Evolutionary conservation across 805 yeast species (phyloP).

Genomic region (Kockiozyma suomiensis): DNA sequence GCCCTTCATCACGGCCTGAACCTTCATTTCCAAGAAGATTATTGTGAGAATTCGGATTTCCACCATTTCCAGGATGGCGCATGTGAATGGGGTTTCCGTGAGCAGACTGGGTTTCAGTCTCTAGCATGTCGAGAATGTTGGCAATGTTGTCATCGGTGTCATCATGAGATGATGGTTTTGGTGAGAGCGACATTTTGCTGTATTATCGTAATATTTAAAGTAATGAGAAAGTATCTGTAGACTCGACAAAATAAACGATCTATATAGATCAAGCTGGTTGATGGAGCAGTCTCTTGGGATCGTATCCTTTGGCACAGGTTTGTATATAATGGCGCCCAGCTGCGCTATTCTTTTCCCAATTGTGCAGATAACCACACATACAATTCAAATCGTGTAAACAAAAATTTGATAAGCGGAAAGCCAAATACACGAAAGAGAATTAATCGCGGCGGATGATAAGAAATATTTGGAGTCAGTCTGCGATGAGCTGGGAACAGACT

Average conservation of each 20-base stretch:
- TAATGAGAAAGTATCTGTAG: not conserved
- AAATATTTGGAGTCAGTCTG: too few species aligned
- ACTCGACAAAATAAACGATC: not conserved
- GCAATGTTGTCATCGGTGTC: conserved; percentile 23
- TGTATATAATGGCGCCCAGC: too few species aligned
- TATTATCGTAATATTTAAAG: not conserved
- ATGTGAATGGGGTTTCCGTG: not conserved
- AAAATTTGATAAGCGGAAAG: too few species aligned
- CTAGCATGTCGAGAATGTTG: conserved; percentile 27
- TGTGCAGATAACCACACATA: too few species aligned
- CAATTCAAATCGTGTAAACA: too few species aligned
- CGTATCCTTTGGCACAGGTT: too few species aligned
- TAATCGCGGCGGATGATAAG: too few species aligned
- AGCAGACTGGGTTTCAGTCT: conserved; percentile 15
- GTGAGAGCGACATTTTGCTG: conserved; percentile 24
- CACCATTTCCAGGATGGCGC: not conserved
- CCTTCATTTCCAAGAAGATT: not conserved
- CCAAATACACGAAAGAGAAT: too few species aligned
- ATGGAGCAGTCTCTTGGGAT: too few species aligned
- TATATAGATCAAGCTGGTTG: too few species aligned
- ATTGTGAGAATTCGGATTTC: not conserved
- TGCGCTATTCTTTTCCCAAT: too few species aligned
- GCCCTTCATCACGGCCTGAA: not conserved
- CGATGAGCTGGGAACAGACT: too few species aligned
- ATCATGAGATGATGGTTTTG: conserved; percentile 17